These are phyloP conservation scores for Zygosaccharomyces siamensis DNA, from an alignment of 805 yeast genomes.

Conservation along the genomic window DNA sequence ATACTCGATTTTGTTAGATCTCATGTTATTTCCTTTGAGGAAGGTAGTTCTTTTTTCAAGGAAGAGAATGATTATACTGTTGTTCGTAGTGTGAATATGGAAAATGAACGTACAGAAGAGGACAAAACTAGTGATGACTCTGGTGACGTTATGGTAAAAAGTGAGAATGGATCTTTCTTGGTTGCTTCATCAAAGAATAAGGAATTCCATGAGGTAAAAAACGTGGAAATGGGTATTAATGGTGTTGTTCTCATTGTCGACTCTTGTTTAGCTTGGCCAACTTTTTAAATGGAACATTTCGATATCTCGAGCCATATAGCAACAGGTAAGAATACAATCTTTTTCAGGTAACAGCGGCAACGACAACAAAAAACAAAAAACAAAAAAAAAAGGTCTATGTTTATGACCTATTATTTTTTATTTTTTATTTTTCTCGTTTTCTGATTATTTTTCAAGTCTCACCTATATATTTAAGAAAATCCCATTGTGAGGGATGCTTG, in stretches of 20 bases:
- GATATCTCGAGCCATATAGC: not conserved
- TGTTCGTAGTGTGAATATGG: slow-evolving; percentile 15
- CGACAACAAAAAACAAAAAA: too few species aligned
- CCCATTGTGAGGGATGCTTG: too few species aligned
- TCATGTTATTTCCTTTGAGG: slow-evolving; percentile 46
- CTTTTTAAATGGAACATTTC: not conserved
- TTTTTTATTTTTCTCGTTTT: too few species aligned
- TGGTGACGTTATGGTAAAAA: slow-evolving; percentile 37
- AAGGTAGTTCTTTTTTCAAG: slow-evolving; percentile 9
- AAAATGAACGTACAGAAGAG: slow-evolving; percentile 21
- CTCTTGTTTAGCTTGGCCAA: slow-evolving; percentile 37
- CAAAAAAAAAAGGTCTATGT: not conserved
- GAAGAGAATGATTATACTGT: slow-evolving; percentile 7
- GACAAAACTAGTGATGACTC: slow-evolving; percentile 32
- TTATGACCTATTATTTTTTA: too few species aligned
- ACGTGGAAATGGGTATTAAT: slow-evolving; percentile 38
- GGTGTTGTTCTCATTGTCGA: slow-evolving; percentile 44
- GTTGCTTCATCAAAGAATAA: slow-evolving; percentile 34
- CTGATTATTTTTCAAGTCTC: too few species aligned
- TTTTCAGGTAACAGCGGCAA: not conserved
- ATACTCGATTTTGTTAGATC: slow-evolving; percentile 54
- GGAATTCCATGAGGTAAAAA: slow-evolving; percentile 35
- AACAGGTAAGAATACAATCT: not conserved
- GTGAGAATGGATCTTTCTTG: slow-evolving; percentile 34
- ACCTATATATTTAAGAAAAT: too few species aligned